These are phyloP conservation scores for Passiflora organensis DNA, from an alignment of 345 rosid species.

Conservation along the genomic window DNA sequence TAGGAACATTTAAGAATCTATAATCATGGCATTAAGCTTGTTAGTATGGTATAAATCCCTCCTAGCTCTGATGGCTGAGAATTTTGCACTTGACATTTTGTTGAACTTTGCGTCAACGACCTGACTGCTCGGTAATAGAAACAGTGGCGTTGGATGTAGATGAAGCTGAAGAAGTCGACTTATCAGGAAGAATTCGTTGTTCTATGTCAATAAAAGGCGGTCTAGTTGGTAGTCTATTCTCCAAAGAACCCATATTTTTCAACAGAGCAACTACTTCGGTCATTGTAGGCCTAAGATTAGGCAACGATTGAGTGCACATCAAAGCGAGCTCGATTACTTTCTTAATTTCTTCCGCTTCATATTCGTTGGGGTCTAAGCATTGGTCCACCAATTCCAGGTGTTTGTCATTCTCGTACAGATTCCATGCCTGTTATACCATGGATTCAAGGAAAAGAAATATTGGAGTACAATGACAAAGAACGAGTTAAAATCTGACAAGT, in stretches of 20 bases:
- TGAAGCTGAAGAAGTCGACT: constrained; percentile 14
- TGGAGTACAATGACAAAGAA: too few species aligned
- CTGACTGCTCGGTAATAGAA: constrained; percentile 20
- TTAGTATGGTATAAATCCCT: too few species aligned
- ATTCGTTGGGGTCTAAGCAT: constrained; percentile 13
- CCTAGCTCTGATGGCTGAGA: too few species aligned
- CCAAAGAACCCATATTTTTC: constrained; percentile 10
- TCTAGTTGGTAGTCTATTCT: neutral
- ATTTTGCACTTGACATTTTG: too few species aligned
- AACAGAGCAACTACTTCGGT: constrained; percentile 24
- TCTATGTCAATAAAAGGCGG: constrained; percentile 18
- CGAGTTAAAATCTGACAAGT: too few species aligned
- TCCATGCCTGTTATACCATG: constrained; percentile 27
- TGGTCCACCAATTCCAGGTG: constrained; percentile 23
- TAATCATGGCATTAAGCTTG: too few species aligned
- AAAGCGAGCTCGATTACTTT: constrained; percentile 26
- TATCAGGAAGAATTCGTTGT: neutral
- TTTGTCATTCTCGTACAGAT: constrained; percentile 17
- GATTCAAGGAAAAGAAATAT: neutral
- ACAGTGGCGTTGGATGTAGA: constrained; percentile 21
- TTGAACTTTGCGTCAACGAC: too few species aligned
- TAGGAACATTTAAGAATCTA: too few species aligned
- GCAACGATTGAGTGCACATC: constrained; percentile 25
- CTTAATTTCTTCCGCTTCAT: constrained; percentile 20
- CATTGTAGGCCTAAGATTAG: constrained; percentile 23